Base-by-base conservation (phyloP, 2,329 filamentous ascomycete species). In the Pseudogymnoascus sp. region DNA sequence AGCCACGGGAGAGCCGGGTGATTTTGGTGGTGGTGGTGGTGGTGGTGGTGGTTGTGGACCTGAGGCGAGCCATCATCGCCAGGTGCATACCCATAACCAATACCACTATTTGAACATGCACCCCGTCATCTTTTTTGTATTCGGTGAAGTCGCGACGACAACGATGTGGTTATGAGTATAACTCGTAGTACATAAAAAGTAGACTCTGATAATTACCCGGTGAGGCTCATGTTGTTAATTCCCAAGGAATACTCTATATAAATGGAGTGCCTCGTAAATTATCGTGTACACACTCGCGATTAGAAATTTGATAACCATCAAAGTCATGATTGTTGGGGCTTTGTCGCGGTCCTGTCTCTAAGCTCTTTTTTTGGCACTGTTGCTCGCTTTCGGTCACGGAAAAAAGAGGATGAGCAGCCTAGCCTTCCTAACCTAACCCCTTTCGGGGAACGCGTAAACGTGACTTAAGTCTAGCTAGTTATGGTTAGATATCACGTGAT, bases 61-160 rank as follows among this genome's bases (percentile, higher is more conserved):
- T 34, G 60, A 62, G 60, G 60, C 60, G 60, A 43, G 25, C 40
- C 25, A 31, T 31, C 28, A 56, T 34, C 49, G 49, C 49, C 49
- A 56, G 49, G 49, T 56, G 49, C 49, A 56, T 56, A 23, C 21
- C 21, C 21, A 23, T 23, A 23, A 23, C 21, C 21, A 23, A 23
- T 23, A 56, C 49, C 25, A 53, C 25, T 18, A 53, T 53, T 31
- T 53, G 46, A 34, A 56, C 46, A 56, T 56, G n/a, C 28, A 21
- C 49, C 49, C 49, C 49, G 49, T 56, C 49, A 56, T 56, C 49
- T 56, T 34, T 34, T 46, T 56, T 56, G 31, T 8, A 3, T n/a
- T 3, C 7, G 23, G 43, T 49, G 23, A 49, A 34, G 49, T 34
- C 49, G 49, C 49, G 49, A 56, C 49, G 49, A 56, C 49, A 18